Base-by-base conservation (phyloP, 2,329 filamentous ascomycete species). In the Cytospora leucostoma region DNA sequence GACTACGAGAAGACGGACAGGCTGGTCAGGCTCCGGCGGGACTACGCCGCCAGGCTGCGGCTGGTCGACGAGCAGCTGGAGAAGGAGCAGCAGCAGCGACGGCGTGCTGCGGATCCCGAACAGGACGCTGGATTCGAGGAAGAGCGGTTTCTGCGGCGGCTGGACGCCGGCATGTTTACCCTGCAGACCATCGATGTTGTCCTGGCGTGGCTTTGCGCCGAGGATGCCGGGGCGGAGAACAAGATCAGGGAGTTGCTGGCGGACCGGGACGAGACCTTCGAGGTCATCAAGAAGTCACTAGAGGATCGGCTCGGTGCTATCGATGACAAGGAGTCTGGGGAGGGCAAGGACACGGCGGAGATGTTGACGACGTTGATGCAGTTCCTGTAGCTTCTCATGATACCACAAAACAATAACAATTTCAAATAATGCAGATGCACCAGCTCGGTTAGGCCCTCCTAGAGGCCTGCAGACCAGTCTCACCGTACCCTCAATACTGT, bases 201-300 rank as follows among this genome's bases (percentile, higher is more conserved):
- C 35, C 76, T 99, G 35, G 91, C 93, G 13, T 99, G 95, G 95
- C 81, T 98, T 37, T 83, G 92, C 8, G 95, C 93, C 0, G 95
- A 99, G 76, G 95, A 99, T 71, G 82, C 81, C 38, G 92, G 91
- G 0, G 91, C 92, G 1, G 85, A 82, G 69, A 80, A 77, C 62
- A 89, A 82, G 70, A 86, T 97, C 37, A 75, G 81, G 56, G 77
- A 80, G 27, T 75, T 90, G 4, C 77, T 97, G 49, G 85, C 83
- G 0, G 88, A 92, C 65, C 81, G 84, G 21, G 90, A 90, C 68
- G 88, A 92, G 71, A 79, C 80, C 8, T 72, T 96, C 19, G 78
- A 73, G 4, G 79, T 87, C 17, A 76, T 98, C 27, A 86, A 82
- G 68, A 76, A 71, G 19, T 93, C 91, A 32, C 76, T 99, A 55